Evolutionary conservation across 169 alveolate species (phyloP), one percentile per base, ranked within the genome.

Genomic region (Pseudocohnilembus persalinus): DNA sequence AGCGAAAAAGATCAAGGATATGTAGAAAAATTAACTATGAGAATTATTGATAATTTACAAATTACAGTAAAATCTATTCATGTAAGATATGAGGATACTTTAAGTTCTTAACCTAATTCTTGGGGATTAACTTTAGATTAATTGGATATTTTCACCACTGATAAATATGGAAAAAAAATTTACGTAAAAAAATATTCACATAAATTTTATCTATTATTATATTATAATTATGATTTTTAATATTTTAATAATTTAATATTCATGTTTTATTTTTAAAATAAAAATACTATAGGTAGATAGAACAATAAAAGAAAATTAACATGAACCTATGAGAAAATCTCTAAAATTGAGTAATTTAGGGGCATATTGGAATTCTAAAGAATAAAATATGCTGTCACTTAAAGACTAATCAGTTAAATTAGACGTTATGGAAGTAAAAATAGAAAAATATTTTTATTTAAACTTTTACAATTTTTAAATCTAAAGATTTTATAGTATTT

Each of bases 1-100:
- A 74, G n/a, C 74, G 87, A 79, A 0, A 81, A 79, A 74, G 90
- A 86, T 31, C 87, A 64, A 32, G 90, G 90, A 31, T 86, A 86
- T 72, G 30, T 86, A 0, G 29, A 86, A 35, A 86, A 86, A 64
- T 79, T 86, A 33, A 75, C 75, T 16, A 74, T 86, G 81, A 86
- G 64, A 34, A 86, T 81, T 16, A 76, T 86, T 74, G 90, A 86
- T 65, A 86, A 86, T 81, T 29, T 86, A 4, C 83, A 86, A 80
- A 31, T 86, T 30, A 31, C 82, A 6, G 49, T 86, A 0, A 75
- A 75, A 74, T 79, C 80, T 64, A 86, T 81, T 64, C 90, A 86
- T 30, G 74, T 81, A 27, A 49, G 90, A 73, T 80, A 74, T 75
- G 90, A 86, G 65, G 87, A 86, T 33, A 81, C 87, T 15, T 63